Base-by-base conservation (phyloP, 2,329 filamentous ascomycete genomes). In the Tolypocladium tundrense region DNA sequence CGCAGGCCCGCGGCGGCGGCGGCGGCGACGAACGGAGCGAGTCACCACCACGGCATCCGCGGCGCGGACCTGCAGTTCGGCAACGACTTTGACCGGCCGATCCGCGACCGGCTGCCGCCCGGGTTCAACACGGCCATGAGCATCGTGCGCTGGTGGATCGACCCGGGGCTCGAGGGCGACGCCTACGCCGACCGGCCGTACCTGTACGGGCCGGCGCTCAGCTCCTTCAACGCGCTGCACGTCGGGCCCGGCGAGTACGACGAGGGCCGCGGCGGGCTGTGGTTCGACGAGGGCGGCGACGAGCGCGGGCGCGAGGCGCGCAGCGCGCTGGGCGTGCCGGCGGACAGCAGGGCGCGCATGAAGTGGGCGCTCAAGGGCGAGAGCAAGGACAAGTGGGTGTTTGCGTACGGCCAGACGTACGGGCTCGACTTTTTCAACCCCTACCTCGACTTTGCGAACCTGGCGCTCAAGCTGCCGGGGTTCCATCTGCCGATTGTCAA, bases 11-110 rank as follows among this genome's bases (percentile, higher is more conserved):
- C 60, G 24, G 42, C 42, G 9, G 60, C 63, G 27, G 27, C 27
- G 27, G 27, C 3, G 3, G 27, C 27, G 27, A 24, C 21, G 24
- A 27, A 27, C 24, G 24, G 21, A 24, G 21, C 21, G 21, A 24
- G 21, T 4, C 24, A 27, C 24, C 24, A 27, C 24, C 24, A 31
- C 72, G 79, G 80, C 41, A 85, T 96, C 58, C 78, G 79, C 3
- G 91, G 84, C 51, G 73, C 82, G 33, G 86, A 95, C 61, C 78
- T 99, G 3, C 85, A 97, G 57, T 96, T 96, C 66, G 94, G 93
- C 48, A 97, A 97, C 71, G 91, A 97, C 77, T 97, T 97, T 69
- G 92, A 96, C 68, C 84, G 88, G 55, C 90, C 94, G 0, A 94
- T 99, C 65, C 84, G 91, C 37, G 88, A 96, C 69, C 83, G 86